These are phyloP conservation scores for Microcos paniculata DNA, from an alignment of 345 rosid species.

Conservation along the genomic window DNA sequence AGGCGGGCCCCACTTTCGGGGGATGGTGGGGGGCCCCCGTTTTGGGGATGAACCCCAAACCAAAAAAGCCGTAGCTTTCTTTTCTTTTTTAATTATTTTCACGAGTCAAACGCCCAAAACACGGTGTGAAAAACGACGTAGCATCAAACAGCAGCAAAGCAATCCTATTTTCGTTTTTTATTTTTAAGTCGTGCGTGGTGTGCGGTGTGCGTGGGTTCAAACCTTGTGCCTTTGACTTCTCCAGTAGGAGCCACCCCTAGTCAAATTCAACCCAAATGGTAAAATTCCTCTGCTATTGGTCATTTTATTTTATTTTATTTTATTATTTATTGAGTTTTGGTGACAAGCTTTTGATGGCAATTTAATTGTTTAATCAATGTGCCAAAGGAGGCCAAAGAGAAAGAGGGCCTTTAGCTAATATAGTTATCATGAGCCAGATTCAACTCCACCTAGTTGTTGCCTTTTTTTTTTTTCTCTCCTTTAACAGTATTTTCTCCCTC, in stretches of 20 bases:
- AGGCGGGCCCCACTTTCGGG: neutral
- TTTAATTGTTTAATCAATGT: neutral
- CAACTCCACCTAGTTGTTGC: neutral
- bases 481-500: too few species aligned
- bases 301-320: neutral
- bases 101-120: slow-evolving; percentile 12
- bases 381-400: neutral
- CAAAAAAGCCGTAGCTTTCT: neutral
- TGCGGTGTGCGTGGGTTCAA: slow-evolving; percentile 23
- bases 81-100: fast-evolving
- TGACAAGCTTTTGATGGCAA: neutral
- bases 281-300: neutral
- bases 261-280: slow-evolving; percentile 19
- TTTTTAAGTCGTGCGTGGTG: slow-evolving; percentile 25
- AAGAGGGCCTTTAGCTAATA: neutral
- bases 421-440: neutral
- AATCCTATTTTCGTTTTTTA: neutral
- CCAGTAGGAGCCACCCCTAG: neutral
- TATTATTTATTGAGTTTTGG: neutral
- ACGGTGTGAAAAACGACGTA: slow-evolving; percentile 16
- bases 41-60: neutral
- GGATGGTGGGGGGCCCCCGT: neutral
- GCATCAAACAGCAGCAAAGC: neutral
- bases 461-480: too few species aligned
- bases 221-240: slow-evolving; percentile 10